These are phyloP conservation scores for Acanthamoeba royreba DNA, from an alignment of 208 protist species.

Conservation along the genomic window DNA sequence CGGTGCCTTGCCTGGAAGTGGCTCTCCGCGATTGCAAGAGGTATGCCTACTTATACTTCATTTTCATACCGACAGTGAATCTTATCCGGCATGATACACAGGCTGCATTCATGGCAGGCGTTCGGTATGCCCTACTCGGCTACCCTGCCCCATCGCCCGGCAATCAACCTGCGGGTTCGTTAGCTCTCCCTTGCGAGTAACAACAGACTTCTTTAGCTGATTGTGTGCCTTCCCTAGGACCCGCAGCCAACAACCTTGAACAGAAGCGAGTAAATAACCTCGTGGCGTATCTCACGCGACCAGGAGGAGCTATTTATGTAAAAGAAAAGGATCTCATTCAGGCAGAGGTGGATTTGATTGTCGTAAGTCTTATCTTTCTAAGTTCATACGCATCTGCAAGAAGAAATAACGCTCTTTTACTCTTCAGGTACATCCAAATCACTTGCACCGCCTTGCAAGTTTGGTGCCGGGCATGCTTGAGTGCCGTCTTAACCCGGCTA, in stretches of 20 bases:
- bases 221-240: too few relatives aligned
- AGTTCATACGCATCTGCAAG: too few relatives aligned
- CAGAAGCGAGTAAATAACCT: neutral
- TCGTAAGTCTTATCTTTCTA: neutral
- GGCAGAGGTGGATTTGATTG: neutral
- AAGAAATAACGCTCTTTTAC: too few relatives aligned
- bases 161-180: too few relatives aligned
- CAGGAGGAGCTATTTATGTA: neutral
- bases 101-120: neutral
- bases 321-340: neutral
- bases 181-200: too few relatives aligned
- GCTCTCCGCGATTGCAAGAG: neutral
- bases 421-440: neutral
- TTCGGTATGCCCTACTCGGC: neutral
- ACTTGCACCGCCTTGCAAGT: neutral
- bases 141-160: neutral
- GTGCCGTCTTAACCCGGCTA: neutral
- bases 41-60: too few relatives aligned
- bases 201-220: too few relatives aligned
- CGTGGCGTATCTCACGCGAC: neutral
- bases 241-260: neutral
- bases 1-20: neutral
- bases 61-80: too few relatives aligned
- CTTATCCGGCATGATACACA: neutral
- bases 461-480: constrained; percentile 24